phyloP scores from a whole-genome alignment of 2,329 filamentous ascomycete genomes.

The Neopestalotiopsis clavispora region DNA sequence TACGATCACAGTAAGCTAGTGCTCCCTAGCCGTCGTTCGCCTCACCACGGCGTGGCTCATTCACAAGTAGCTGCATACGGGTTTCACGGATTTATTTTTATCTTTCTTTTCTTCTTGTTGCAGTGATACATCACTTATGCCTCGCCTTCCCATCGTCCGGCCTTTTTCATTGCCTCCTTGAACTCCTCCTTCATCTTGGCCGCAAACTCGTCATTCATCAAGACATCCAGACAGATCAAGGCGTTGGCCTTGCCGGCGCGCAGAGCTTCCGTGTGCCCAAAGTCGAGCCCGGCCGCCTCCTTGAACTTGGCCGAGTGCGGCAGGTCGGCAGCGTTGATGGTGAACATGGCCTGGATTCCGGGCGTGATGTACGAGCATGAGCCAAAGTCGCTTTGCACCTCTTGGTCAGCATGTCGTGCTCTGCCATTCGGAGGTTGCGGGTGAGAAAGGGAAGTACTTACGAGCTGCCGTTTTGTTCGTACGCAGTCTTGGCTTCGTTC shows the following conservation, averaged over 20 bases:
- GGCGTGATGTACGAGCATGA: constrained; percentile 8
- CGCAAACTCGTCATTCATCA: constrained; percentile 13
- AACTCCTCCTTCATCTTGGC: constrained; percentile 5
- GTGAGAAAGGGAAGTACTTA: background rate
- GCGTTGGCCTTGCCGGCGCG: constrained; percentile 14
- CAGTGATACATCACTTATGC: background rate
- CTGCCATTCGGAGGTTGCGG: background rate
- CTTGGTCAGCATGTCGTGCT: background rate
- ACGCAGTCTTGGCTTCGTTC: background rate
- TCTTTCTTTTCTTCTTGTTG: background rate
- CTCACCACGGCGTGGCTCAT: background rate
- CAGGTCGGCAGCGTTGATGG: constrained; percentile 2
- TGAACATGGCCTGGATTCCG: constrained; percentile 14
- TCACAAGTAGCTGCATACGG: background rate
- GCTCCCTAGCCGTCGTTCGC: background rate
- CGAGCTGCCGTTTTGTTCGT: constrained; percentile 11
- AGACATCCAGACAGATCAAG: constrained; percentile 10
- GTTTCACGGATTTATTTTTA: background rate
- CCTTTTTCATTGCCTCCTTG: constrained; percentile 1
- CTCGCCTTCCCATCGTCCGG: constrained; percentile 3
- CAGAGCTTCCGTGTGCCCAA: constrained; percentile 11
- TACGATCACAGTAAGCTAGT: background rate
- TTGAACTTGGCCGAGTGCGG: constrained; percentile 11
- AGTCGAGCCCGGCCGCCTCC: constrained; percentile 1
- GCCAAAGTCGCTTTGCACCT: background rate